A percentile compares a stretch with the other conserved stretches of the same genome.
These are phyloP conservation scores for Fragilaria crotonensis DNA, from an alignment of 108 stramenopile species.

Conservation along the genomic window DNA sequence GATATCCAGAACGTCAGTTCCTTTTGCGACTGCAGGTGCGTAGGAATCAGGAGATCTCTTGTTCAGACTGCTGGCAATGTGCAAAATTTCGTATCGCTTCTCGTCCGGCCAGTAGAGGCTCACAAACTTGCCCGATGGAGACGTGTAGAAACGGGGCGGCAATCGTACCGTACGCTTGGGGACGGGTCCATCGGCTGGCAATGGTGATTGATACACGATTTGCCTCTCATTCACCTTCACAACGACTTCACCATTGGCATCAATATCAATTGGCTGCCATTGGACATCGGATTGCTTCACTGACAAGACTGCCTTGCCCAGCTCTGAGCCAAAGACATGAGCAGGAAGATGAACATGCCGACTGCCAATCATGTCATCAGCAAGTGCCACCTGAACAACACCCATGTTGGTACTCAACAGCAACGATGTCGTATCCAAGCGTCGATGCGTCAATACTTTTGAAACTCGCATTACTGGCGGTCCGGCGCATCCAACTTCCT, in stretches of 20 bases:
- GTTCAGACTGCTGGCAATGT: slow-evolving; percentile 41
- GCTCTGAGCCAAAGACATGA: slow-evolving; percentile 22
- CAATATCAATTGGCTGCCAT: neutral
- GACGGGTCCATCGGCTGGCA: slow-evolving; percentile 34
- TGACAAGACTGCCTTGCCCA: slow-evolving; percentile 26
- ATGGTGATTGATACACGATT: slow-evolving; percentile 38
- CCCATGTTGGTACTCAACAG: neutral
- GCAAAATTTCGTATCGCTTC: slow-evolving; percentile 67
- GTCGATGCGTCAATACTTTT: neutral
- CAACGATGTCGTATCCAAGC: neutral
- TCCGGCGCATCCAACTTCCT: neutral
- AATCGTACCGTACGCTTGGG: slow-evolving; percentile 24
- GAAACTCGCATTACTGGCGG: neutral
- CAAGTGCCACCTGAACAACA: neutral
- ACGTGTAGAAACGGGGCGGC: slow-evolving; percentile 53
- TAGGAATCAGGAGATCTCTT: slow-evolving; percentile 3
- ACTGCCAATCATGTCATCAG: slow-evolving; percentile 9
- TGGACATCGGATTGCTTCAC: slow-evolving; percentile 8
- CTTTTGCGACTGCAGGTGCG: slow-evolving; percentile 55
- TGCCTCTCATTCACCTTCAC: slow-evolving; percentile 13
- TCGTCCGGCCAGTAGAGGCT: slow-evolving; percentile 65
- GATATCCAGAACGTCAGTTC: slow-evolving; percentile 55
- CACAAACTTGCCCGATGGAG: slow-evolving; percentile 60
- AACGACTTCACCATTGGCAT: slow-evolving; percentile 1
- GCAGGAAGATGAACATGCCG: slow-evolving; percentile 24